Evolutionary conservation across 371 early-diverging fungal genomes (phyloP).

Genomic region (Saksenaea oblongispora): DNA sequence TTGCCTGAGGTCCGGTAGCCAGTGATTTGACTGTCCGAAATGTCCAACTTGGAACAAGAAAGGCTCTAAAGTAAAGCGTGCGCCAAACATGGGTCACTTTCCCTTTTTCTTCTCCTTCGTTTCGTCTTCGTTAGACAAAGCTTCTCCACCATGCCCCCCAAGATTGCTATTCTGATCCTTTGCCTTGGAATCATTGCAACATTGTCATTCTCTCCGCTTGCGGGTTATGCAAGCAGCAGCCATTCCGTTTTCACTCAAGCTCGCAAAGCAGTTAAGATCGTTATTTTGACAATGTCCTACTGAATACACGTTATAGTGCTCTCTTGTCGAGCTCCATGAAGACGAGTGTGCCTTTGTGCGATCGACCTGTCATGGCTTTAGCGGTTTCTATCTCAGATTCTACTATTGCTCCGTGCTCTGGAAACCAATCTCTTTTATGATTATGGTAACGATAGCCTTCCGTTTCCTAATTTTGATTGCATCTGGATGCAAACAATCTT

Average conservation of each 20-base stretch:
- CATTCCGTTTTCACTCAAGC: neutral
- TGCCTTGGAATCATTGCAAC: slow-evolving; percentile 1
- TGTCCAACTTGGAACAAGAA: no score
- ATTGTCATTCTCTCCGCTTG: neutral
- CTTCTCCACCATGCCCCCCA: neutral
- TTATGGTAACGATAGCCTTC: slow-evolving; percentile 40
- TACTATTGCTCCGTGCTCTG: slow-evolving; percentile 60
- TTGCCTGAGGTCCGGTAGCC: no score
- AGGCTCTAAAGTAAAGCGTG: no score
- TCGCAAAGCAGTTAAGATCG: neutral
- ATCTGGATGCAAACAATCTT: neutral
- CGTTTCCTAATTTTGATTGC: slow-evolving; percentile 1
- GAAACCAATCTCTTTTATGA: slow-evolving; percentile 36
- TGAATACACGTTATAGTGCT: slow-evolving; percentile 31
- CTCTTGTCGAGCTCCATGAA: slow-evolving; percentile 48
- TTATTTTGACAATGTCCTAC: neutral
- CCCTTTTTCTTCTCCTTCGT: neutral
- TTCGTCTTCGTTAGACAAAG: neutral
- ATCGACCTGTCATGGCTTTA: slow-evolving; percentile 52
- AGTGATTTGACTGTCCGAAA: no score
- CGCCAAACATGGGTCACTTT: neutral
- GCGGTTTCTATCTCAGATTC: slow-evolving; percentile 56
- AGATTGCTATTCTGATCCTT: neutral
- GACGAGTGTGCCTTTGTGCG: slow-evolving; percentile 61
- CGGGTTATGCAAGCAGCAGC: neutral